These are phyloP conservation scores for Entamoeba nuttalli DNA, from an alignment of 208 protist species.

Conservation along the genomic window DNA sequence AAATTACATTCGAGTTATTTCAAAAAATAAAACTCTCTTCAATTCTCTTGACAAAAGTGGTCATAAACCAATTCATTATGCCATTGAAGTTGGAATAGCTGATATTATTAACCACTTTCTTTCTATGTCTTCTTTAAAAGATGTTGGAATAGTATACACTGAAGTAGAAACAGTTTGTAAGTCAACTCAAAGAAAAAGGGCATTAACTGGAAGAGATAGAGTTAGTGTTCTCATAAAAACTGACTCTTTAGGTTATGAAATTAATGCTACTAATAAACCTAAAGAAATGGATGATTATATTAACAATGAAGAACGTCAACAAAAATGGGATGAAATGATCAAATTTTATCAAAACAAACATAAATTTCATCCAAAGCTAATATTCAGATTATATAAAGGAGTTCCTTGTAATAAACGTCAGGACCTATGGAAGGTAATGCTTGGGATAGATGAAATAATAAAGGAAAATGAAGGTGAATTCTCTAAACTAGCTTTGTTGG, in stretches of 20 bases:
- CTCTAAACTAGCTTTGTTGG: neutral
- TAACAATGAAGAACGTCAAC: neutral
- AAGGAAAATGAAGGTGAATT: neutral
- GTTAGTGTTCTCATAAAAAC: neutral
- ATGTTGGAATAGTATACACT: neutral
- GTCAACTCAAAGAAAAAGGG: neutral
- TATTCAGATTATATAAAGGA: neutral
- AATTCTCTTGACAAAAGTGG: neutral
- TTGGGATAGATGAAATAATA: neutral
- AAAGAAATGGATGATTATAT: neutral
- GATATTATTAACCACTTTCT: neutral
- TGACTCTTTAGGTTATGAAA: neutral
- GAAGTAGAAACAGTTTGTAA: neutral
- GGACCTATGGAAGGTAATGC: neutral
- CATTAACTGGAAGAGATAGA: neutral
- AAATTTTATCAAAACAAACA: neutral
- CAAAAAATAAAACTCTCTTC: neutral
- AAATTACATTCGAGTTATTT: neutral
- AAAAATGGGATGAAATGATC: neutral
- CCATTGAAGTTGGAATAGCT: neutral
- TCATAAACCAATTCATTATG: neutral
- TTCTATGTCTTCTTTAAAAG: neutral
- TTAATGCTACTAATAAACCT: neutral
- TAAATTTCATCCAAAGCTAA: neutral
- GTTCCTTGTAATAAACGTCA: neutral